A percentile compares a stretch with the other conserved stretches of the same genome.
Conservation (phyloP, 306 rosid genomes). For the Acmispon strigosus region DNA sequence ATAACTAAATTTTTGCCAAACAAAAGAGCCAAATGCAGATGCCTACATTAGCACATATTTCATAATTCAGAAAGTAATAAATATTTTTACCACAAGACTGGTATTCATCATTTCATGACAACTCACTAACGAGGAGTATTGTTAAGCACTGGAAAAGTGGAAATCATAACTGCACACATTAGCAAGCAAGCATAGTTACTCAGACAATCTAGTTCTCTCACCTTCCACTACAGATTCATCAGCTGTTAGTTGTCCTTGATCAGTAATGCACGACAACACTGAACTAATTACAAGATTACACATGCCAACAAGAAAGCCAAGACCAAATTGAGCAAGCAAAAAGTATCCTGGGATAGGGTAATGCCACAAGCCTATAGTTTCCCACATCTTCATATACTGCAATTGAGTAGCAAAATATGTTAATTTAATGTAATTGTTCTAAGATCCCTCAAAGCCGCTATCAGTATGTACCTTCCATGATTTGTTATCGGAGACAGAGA, state of each 20-base stretch:
- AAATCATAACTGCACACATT: constrained; percentile 10
- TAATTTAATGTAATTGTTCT: constrained; percentile 13
- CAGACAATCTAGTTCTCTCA: constrained; percentile 30
- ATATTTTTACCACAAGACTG: constrained; percentile 1
- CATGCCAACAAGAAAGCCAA: constrained; percentile 77
- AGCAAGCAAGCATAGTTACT: constrained; percentile 2
- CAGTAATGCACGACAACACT: constrained; percentile 61
- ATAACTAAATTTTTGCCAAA: not conserved
- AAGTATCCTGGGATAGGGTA: constrained; percentile 84
- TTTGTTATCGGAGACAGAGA: constrained; percentile 48
- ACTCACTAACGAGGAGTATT: not conserved
- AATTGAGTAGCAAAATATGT: constrained; percentile 22
- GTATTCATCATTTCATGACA: not conserved
- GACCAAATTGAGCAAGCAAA: constrained; percentile 87
- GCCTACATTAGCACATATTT: not conserved
- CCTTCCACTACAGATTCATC: constrained; percentile 50
- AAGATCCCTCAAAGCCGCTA: constrained; percentile 10
- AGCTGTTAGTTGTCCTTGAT: constrained; percentile 47
- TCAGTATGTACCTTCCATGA: constrained; percentile 57
- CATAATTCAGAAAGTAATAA: not conserved
- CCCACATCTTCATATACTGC: constrained; percentile 90
- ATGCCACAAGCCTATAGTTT: constrained; percentile 93
- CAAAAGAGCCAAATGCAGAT: constrained; percentile 10
- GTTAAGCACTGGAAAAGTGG: constrained; percentile 18
- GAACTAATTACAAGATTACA: constrained; percentile 82